Base-by-base conservation (phyloP, 371 early-diverging fungal genomes). In the Neoconidiobolus thromboides region DNA sequence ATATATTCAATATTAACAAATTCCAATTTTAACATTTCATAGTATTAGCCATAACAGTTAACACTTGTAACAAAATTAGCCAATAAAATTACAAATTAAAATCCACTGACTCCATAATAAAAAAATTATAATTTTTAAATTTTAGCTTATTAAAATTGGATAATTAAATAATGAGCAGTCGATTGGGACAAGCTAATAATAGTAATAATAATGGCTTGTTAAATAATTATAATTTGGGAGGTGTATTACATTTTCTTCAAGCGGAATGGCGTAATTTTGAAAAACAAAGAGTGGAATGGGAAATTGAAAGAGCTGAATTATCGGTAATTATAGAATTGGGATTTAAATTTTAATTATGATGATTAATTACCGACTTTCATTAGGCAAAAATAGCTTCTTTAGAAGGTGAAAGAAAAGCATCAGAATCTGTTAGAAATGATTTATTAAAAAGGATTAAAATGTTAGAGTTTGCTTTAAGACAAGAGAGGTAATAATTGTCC, bases 201-300 rank as follows among this genome's bases (percentile, higher is more conserved):
- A 26, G 26, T 26, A 26, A 26, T 26, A 26, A 26, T 26, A 26
- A 26, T 26, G 26, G 26, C 26, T 26, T 26, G 26, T 26, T 26
- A 26, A 26, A 41, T 3, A 78, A 78, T 63, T 86, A 86, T 59
- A 76, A 82, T n/a, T 74, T 92, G 55, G 87, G 90, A 2, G 82
- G 82, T 40, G 87, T 90, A 44, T 71, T 92, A 15, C 87, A 87
- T 65, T 91, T 74, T 64, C 71, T 92, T 15, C 90, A 90, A 68
- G 68, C 72, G 3, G 89, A 91, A 73, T 89, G 89, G 89, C 70
- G 91, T 57, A 74, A 79, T 41, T 88, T 82, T 66, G 93, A 93
- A 62, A 75, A 85, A 58, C 91, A 93, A 64, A 76, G 86, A 26
- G 87, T 86, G 62, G 86, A 88, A 67, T 91, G 93, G 91, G 82